Evolutionary conservation across 1,139 yeast species (phyloP).

Genomic region (Pichia sp.): DNA sequence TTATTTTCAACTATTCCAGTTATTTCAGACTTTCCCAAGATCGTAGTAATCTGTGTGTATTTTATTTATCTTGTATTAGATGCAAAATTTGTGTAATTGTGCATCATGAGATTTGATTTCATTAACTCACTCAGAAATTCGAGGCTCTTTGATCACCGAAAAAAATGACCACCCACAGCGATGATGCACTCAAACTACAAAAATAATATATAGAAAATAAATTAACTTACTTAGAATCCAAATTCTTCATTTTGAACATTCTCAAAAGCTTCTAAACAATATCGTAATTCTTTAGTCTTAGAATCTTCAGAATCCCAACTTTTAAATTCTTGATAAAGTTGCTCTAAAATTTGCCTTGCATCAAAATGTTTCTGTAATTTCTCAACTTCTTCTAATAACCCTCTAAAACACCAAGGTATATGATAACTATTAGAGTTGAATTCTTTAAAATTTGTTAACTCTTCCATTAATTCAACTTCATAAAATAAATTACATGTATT

Average conservation of each 20-base stretch:
- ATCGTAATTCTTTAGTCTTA: conserved; percentile 37
- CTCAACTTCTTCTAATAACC: conserved; percentile 44
- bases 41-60: no score
- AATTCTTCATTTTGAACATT: conserved; percentile 12
- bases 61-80: no score
- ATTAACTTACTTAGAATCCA: conserved; percentile 1
- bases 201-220: not conserved
- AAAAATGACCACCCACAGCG: no score
- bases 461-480: conserved; percentile 33
- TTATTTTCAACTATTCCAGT: no score
- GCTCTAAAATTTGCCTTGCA: conserved; percentile 28
- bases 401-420: conserved; percentile 54
- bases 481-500: conserved; percentile 45
- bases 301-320: conserved; percentile 37
- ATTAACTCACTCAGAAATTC: no score
- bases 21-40: no score
- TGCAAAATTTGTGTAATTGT: no score
- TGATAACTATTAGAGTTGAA: conserved; percentile 47
- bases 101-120: no score
- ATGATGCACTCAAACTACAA: no score
- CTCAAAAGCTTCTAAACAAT: conserved; percentile 26
- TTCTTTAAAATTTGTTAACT: conserved; percentile 38
- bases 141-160: no score
- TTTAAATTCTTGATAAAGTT: conserved; percentile 31
- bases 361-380: conserved; percentile 39